Evolutionary conservation across 2,329 filamentous ascomycete genomes (phyloP).

Genomic region (Xylaria arbuscula): DNA sequence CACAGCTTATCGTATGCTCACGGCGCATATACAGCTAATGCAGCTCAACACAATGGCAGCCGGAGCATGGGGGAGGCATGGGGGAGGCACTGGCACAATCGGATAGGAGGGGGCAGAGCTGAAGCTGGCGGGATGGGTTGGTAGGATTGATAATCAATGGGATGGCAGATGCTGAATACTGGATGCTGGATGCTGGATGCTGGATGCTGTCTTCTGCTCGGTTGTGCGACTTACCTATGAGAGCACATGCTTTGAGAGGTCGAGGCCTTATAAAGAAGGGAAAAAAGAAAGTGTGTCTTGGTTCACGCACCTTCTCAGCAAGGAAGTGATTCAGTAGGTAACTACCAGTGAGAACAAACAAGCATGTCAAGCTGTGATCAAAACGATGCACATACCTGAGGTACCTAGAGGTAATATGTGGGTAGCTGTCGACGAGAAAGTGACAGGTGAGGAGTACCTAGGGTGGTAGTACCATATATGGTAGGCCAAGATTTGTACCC

Average conservation of each 20-base stretch:
- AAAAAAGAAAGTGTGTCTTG: background rate
- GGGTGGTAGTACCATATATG: background rate
- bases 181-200: background rate
- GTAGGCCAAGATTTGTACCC: too few relatives aligned
- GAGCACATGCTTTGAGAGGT: background rate
- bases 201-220: background rate
- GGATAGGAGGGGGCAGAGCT: background rate
- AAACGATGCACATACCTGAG: background rate
- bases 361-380: background rate
- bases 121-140: background rate
- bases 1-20: background rate
- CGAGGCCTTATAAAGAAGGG: too few relatives aligned
- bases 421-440: background rate
- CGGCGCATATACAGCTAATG: background rate
- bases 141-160: background rate
- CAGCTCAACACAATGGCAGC: background rate
- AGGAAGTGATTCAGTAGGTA: background rate
- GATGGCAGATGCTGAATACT: background rate
- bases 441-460: constrained; percentile 20
- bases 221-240: constrained; percentile 2
- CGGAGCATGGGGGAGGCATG: background rate
- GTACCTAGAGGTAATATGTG: background rate
- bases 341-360: background rate
- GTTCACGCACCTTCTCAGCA: background rate
- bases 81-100: too few relatives aligned